Conservation (phyloP, 345 rosid species). For the Eucalyptus brandiana region DNA sequence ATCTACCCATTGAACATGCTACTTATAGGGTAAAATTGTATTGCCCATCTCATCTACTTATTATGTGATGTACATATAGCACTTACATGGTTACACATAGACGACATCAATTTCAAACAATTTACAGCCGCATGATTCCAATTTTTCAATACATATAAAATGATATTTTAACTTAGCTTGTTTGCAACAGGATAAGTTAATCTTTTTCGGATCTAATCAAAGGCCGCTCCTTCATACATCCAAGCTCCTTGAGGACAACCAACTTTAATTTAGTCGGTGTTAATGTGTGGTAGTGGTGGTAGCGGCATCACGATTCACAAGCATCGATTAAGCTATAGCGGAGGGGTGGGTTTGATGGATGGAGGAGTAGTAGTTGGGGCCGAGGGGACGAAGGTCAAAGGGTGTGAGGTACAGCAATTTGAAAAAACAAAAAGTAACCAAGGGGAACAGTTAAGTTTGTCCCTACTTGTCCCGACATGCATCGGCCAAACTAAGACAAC, state of each 20-base stretch:
- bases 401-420: not conserved
- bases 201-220: not conserved
- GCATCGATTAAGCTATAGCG: not conserved
- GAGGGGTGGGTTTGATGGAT: not conserved
- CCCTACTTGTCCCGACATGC: conserved; percentile 24
- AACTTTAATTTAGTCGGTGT: not conserved
- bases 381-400: not conserved
- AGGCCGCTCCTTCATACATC: not conserved
- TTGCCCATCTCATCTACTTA: not conserved
- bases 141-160: not conserved
- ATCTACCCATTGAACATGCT: not conserved
- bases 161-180: not conserved
- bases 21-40: not conserved
- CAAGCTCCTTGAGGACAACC: not conserved
- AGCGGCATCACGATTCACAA: not conserved
- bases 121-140: fast-evolving
- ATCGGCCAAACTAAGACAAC: not conserved
- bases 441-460: conserved; percentile 38
- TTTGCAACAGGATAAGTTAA: not conserved
- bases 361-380: not conserved
- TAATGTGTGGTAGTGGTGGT: not conserved
- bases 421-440: not conserved
- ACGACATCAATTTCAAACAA: not conserved
- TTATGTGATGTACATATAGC: not conserved
- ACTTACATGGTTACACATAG: not conserved